A percentile compares a stretch with the other conserved stretches of the same genome.
Evolutionary conservation across 177 flowering plant species (phyloP).

Genomic region (Vitis hybrid): DNA sequence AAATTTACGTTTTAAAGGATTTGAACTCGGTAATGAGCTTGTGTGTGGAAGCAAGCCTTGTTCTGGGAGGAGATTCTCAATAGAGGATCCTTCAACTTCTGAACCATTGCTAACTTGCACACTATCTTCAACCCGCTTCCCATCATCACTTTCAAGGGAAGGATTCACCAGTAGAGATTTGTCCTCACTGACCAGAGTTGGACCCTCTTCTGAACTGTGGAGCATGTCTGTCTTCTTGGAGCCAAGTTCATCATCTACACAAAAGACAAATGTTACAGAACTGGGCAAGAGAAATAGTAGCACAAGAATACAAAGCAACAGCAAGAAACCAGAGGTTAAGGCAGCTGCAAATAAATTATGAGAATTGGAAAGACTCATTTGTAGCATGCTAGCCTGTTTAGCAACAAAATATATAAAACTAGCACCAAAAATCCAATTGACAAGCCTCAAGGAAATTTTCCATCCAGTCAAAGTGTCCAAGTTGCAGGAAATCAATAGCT

Average conservation of each 20-base stretch:
- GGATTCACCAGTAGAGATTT: slow-evolving; percentile 4
- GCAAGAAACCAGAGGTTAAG: not conserved
- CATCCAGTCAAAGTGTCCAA: too few species aligned
- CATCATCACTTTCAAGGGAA: slow-evolving; percentile 5
- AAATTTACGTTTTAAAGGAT: slow-evolving; percentile 11
- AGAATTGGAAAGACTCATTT: not conserved
- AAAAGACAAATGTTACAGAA: not conserved
- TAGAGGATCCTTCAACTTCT: slow-evolving; percentile 9
- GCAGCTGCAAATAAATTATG: not conserved
- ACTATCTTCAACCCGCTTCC: slow-evolving; percentile 12
- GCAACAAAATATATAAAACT: not conserved
- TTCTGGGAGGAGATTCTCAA: not conserved
- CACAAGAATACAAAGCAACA: not conserved
- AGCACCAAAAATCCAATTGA: not conserved
- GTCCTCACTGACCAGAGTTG: not conserved
- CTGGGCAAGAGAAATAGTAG: not conserved
- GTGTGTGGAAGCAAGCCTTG: slow-evolving; percentile 11
- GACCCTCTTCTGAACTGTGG: slow-evolving; percentile 7
- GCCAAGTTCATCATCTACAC: slow-evolving; percentile 32
- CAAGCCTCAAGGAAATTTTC: not conserved
- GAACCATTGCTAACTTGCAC: slow-evolving; percentile 1
- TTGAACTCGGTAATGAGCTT: slow-evolving; percentile 14
- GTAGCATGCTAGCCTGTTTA: not conserved
- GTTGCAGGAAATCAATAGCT: too few species aligned
- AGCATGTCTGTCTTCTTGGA: slow-evolving; percentile 14